A percentile compares a stretch with the other conserved stretches of the same genome.
phyloP scores from a whole-genome alignment of 2,329 filamentous ascomycete genomes.

The Drechslera avenae region DNA sequence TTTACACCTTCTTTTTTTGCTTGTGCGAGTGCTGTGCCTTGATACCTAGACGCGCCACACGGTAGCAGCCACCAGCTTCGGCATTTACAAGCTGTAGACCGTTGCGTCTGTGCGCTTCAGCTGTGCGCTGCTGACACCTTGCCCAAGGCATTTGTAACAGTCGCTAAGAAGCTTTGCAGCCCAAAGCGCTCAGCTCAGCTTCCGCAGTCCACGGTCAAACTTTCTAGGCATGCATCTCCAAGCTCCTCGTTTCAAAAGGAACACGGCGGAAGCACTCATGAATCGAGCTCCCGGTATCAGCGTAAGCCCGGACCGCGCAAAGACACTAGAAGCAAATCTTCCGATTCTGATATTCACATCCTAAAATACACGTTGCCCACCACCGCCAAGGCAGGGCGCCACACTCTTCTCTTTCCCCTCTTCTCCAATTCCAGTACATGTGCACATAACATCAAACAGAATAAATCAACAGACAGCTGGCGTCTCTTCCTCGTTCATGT shows the following conservation, averaged over 20 bases:
- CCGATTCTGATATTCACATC: slow-evolving; percentile 8
- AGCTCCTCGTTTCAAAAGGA: not conserved
- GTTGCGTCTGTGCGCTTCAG: not conserved
- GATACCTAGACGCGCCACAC: slow-evolving; percentile 1
- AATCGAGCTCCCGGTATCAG: not conserved
- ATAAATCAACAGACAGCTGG: slow-evolving; percentile 9
- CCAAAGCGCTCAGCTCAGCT: not conserved
- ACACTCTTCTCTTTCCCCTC: not conserved
- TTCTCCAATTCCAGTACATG: slow-evolving; percentile 7
- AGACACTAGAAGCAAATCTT: not conserved
- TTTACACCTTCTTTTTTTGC: not conserved
- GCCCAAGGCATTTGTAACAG: not conserved
- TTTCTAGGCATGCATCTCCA: not conserved
- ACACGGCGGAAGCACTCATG: not conserved
- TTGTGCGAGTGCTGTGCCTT: slow-evolving; percentile 2
- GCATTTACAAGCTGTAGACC: not conserved
- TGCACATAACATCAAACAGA: slow-evolving; percentile 13
- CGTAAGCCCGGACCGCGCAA: slow-evolving; percentile 2
- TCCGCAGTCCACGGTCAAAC: not conserved
- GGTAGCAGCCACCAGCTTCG: not conserved
- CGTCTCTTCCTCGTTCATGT: slow-evolving; percentile 7
- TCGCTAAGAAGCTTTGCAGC: not conserved
- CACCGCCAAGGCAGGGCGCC: not conserved
- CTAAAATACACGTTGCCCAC: slow-evolving; percentile 10
- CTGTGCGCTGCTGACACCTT: not conserved